Evolutionary conservation across 2,329 filamentous ascomycete genomes (phyloP).

Genomic region (Fusarium nodosum): DNA sequence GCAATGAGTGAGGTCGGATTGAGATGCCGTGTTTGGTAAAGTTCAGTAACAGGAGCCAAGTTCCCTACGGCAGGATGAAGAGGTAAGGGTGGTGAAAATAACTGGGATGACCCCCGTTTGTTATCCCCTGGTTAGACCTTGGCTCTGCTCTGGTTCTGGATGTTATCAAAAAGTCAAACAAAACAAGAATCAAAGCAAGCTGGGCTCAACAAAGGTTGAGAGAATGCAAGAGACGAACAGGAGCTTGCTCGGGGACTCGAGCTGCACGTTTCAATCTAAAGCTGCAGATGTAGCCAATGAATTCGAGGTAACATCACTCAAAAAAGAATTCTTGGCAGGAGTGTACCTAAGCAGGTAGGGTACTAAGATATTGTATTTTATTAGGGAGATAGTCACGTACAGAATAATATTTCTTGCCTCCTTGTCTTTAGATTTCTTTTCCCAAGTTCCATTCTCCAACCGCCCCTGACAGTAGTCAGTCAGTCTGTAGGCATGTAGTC

Average conservation of each 20-base stretch:
- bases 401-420: conserved; percentile 24
- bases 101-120: conserved; percentile 47
- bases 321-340: conserved; percentile 20
- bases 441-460: conserved; percentile 14
- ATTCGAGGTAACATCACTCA: conserved; percentile 1
- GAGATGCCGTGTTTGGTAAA: conserved; percentile 40
- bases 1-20: conserved; percentile 44
- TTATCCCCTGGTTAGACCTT: conserved; percentile 30
- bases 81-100: conserved; percentile 38
- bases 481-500: neutral
- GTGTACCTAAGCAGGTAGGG: neutral
- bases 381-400: conserved; percentile 8
- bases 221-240: conserved; percentile 22
- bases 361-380: neutral
- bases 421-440: conserved; percentile 18
- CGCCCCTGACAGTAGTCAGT: conserved; percentile 40
- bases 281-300: conserved; percentile 29
- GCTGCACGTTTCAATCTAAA: conserved; percentile 39
- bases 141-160: conserved; percentile 26
- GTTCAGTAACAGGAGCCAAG: conserved; percentile 22
- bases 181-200: conserved; percentile 40
- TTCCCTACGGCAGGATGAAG: conserved; percentile 17
- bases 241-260: conserved; percentile 17
- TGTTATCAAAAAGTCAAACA: conserved; percentile 40
- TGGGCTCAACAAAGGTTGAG: conserved; percentile 26